These are phyloP conservation scores for Mitragyna speciosa DNA, from an alignment of 257 asterid species.

Conservation along the genomic window DNA sequence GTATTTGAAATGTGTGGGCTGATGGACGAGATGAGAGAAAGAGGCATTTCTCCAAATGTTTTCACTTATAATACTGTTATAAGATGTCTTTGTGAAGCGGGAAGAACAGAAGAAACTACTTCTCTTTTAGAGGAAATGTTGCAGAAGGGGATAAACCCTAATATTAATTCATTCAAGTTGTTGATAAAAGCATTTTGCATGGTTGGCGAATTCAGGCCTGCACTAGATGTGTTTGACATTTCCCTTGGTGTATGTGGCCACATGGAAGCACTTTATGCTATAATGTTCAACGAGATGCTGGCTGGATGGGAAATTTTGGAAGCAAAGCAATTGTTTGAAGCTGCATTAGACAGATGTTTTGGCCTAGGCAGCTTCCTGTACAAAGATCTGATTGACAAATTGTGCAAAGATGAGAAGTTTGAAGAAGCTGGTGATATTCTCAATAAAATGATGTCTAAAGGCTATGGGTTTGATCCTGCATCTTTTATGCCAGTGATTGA, in stretches of 20 bases:
- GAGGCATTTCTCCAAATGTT: conserved; percentile 70
- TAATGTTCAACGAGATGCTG: conserved; percentile 73
- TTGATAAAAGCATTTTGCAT: conserved; percentile 73
- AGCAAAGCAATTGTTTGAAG: conserved; percentile 68
- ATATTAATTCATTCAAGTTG: conserved; percentile 53
- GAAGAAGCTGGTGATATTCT: conserved; percentile 59
- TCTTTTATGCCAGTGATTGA: conserved; percentile 84
- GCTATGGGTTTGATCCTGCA: conserved; percentile 76
- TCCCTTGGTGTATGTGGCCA: conserved; percentile 63
- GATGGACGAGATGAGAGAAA: conserved; percentile 88
- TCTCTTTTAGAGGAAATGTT: conserved; percentile 81
- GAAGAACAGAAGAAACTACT: conserved; percentile 78
- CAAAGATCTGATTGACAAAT: conserved; percentile 57
- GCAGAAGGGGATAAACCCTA: conserved; percentile 63
- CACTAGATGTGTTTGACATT: conserved; percentile 70
- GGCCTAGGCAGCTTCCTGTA: conserved; percentile 56
- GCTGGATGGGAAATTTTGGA: conserved; percentile 72
- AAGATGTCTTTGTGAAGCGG: conserved; percentile 64
- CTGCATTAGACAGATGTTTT: conserved; percentile 59
- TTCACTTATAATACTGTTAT: conserved; percentile 71
- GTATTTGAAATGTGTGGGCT: conserved; percentile 83
- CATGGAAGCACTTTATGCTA: conserved; percentile 55
- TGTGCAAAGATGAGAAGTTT: conserved; percentile 53
- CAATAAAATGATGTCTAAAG: conserved; percentile 59
- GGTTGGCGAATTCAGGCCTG: conserved; percentile 85